phyloP scores from a whole-genome alignment of 768 basidiomycete genomes.

The Boletus reticulatus region DNA sequence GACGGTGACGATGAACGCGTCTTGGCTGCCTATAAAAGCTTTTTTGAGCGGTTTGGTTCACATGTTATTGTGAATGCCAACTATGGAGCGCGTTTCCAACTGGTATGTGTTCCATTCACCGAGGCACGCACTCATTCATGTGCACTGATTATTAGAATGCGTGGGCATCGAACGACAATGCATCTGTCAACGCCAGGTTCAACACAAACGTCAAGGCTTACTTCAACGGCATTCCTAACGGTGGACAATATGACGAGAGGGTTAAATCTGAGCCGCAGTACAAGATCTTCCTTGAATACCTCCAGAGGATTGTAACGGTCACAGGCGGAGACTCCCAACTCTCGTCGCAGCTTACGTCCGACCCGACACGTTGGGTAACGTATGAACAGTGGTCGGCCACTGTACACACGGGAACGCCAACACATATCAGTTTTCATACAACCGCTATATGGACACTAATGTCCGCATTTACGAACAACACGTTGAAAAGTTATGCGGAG shows the following conservation, averaged over 20 bases:
- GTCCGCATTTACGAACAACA: background rate
- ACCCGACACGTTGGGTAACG: background rate
- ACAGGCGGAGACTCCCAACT: background rate
- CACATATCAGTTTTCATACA: background rate
- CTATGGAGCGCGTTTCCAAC: conserved; percentile 4
- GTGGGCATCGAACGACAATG: background rate
- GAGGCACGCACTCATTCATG: background rate
- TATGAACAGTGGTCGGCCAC: background rate
- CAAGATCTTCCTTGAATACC: conserved; percentile 2
- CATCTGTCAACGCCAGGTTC: conserved; percentile 1
- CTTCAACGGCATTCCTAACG: conserved; percentile 2
- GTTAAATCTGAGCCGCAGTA: conserved; percentile 7
- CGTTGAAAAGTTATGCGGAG: background rate
- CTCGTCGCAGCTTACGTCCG: background rate
- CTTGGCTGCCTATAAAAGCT: background rate
- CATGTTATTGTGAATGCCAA: conserved; percentile 1
- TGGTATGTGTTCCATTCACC: background rate
- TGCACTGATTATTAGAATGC: background rate
- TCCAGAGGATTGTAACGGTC: conserved; percentile 2
- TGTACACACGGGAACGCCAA: background rate
- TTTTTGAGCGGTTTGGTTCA: conserved; percentile 1
- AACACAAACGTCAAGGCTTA: conserved; percentile 1
- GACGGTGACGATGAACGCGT: background rate
- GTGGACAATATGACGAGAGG: background rate
- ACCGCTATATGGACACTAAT: conserved; percentile 3